phyloP scores from a whole-genome alignment of 345 rosid species.

The Hirschfeldia incana region DNA sequence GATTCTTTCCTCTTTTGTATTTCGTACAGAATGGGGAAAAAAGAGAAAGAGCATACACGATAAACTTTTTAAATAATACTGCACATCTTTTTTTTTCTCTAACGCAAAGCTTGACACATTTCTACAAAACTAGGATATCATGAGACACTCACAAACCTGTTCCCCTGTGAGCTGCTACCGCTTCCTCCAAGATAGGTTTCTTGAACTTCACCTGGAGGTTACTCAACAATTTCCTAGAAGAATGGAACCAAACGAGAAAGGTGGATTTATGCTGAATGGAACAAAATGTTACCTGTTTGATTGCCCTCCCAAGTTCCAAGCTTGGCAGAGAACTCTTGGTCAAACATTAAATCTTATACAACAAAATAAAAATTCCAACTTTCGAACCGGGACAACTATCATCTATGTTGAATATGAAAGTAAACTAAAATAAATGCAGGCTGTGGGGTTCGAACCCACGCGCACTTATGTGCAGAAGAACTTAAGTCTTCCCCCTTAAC shows the following conservation, averaged over 20 bases:
- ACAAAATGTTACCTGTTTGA: constrained; percentile 59
- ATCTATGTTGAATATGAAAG: too few species aligned
- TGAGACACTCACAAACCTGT: constrained; percentile 29
- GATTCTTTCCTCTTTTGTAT: constrained; percentile 30
- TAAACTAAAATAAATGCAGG: constrained; percentile 41
- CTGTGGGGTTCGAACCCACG: constrained; percentile 99
- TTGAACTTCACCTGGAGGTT: constrained; percentile 17
- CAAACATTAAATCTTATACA: not conserved
- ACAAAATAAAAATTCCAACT: too few species aligned
- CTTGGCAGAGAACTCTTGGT: constrained; percentile 51
- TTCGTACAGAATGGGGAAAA: constrained; percentile 11
- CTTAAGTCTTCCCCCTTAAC: constrained; percentile 92
- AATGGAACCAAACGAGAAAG: constrained; percentile 16
- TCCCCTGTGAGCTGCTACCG: constrained; percentile 17
- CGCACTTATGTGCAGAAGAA: constrained; percentile 91
- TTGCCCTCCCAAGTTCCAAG: constrained; percentile 46
- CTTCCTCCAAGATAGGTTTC: constrained; percentile 21
- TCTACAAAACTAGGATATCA: constrained; percentile 41
- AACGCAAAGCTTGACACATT: constrained; percentile 30
- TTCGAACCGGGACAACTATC: too few species aligned
- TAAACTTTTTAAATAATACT: not conserved
- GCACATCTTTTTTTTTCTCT: constrained; percentile 32
- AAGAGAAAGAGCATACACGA: not conserved
- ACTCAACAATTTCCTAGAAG: constrained; percentile 29
- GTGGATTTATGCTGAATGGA: constrained; percentile 7